These are phyloP conservation scores for Ochetophila trinervis DNA, from an alignment of 306 rosid genomes.

Conservation along the genomic window DNA sequence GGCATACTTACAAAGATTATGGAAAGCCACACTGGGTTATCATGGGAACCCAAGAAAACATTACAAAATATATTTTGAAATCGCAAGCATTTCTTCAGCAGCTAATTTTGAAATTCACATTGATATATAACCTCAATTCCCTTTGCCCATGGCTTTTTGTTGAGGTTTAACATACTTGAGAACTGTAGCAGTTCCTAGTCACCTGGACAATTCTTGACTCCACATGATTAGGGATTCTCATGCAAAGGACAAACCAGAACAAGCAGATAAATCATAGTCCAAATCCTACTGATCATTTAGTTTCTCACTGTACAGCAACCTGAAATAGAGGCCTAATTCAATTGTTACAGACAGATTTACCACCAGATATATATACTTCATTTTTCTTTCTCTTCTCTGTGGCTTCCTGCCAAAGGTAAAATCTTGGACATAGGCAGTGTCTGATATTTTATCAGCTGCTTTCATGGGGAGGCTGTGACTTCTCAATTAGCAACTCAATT, in stretches of 20 bases:
- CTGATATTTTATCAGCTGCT: slow-evolving; percentile 27
- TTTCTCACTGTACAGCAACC: not conserved
- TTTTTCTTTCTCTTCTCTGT: slow-evolving; percentile 8
- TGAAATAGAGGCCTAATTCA: not conserved
- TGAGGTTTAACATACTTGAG: too few relatives aligned
- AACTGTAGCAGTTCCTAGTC: too few relatives aligned
- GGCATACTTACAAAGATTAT: too few relatives aligned
- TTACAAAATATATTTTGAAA: too few relatives aligned
- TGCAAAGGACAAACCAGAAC: not conserved
- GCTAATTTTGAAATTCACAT: too few relatives aligned
- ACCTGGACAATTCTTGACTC: not conserved
- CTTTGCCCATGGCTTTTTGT: too few relatives aligned
- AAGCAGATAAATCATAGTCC: not conserved
- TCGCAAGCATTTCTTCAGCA: too few relatives aligned
- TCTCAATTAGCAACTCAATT: slow-evolving; percentile 62
- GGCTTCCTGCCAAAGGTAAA: not conserved
- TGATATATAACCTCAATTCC: too few relatives aligned
- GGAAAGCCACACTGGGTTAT: too few relatives aligned
- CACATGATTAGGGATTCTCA: not conserved
- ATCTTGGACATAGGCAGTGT: not conserved
- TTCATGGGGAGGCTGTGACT: slow-evolving; percentile 34
- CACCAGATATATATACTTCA: not conserved
- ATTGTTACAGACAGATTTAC: slow-evolving; percentile 11
- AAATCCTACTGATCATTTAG: too few relatives aligned
- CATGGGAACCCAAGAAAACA: too few relatives aligned